A percentile compares a stretch with the other conserved stretches of the same genome.
Conservation (phyloP, 176 grass and related monocot genomes). For the Themeda triandra region DNA sequence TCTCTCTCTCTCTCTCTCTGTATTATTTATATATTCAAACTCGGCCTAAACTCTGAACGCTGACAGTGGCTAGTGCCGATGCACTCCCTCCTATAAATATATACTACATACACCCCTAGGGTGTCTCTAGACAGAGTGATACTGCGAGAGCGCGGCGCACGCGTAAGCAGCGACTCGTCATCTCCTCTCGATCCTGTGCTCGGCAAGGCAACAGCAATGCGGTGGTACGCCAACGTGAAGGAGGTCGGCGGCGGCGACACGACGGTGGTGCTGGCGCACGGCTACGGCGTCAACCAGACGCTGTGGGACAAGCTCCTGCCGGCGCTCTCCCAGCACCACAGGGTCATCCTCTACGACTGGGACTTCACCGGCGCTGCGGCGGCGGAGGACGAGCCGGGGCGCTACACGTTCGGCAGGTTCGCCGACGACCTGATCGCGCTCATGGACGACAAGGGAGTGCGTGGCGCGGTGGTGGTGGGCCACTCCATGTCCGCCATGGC, state of each 20-base stretch:
- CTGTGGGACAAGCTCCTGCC: slow-evolving; percentile 61
- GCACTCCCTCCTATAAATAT: no score
- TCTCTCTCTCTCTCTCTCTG: no score
- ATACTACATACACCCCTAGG: no score
- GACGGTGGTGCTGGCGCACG: slow-evolving; percentile 67
- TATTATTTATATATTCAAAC: no score
- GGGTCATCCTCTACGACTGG: slow-evolving; percentile 78
- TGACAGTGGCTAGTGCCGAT: no score
- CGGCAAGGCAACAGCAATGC: neutral
- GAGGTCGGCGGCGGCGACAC: slow-evolving; percentile 34
- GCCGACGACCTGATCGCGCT: slow-evolving; percentile 59
- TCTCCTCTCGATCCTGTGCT: no score
- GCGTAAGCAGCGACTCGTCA: no score
- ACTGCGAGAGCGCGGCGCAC: no score
- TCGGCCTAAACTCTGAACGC: no score
- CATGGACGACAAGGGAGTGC: slow-evolving; percentile 41
- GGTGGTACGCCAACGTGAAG: slow-evolving; percentile 50
- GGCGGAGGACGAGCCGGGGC: neutral
- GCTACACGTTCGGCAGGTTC: slow-evolving; percentile 48
- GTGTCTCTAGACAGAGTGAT: no score
- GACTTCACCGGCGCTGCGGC: slow-evolving; percentile 27
- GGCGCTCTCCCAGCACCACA: slow-evolving; percentile 19
- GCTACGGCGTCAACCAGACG: slow-evolving; percentile 61
- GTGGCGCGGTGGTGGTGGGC: slow-evolving; percentile 37
- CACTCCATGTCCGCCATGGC: slow-evolving; percentile 87